Percentiles rank a stretch among this genome's conserved stretches.
Evolutionary conservation across 176 grass and related monocot genomes (phyloP).

Genomic region (Guadua angustifolia): DNA sequence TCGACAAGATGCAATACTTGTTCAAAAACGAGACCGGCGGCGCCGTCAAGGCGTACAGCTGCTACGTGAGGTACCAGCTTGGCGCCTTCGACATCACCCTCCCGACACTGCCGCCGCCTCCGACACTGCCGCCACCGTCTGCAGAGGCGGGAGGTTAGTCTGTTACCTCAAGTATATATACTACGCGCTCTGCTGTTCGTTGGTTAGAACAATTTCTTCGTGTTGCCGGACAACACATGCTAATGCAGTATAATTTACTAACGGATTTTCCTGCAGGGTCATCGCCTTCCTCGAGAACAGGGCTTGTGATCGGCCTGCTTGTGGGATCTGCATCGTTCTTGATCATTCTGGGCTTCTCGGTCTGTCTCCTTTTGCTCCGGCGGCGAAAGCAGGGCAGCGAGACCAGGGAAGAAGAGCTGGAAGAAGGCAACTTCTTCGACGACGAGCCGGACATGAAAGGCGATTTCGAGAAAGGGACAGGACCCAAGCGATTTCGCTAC

Average conservation of each 20-base stretch:
- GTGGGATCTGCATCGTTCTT: not conserved
- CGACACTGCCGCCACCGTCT: not conserved
- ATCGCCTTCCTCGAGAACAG: not conserved
- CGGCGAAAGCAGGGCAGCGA: not conserved
- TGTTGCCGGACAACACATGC: too few relatives aligned
- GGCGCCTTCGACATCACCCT: conserved; percentile 26
- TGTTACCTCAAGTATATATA: too few relatives aligned
- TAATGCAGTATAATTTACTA: too few relatives aligned
- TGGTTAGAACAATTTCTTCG: too few relatives aligned
- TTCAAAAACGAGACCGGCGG: conserved; percentile 30
- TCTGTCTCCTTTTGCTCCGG: not conserved
- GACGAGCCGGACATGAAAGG: conserved; percentile 20
- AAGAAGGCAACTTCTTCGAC: not conserved
- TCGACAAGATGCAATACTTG: fast-evolving
- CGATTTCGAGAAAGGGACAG: conserved; percentile 39
- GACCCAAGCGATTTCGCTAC: conserved; percentile 39
- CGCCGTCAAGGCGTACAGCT: conserved; percentile 39
- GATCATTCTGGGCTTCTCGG: not conserved
- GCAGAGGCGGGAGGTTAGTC: not conserved
- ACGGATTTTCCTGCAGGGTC: not conserved
- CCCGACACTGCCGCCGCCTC: not conserved
- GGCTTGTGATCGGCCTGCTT: not conserved
- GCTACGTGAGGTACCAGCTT: conserved; percentile 31
- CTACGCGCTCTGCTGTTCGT: too few relatives aligned
- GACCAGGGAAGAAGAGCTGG: conserved; percentile 8